Base-by-base conservation (phyloP, 805 yeast species). In the Myxozyma neotropica region DNA sequence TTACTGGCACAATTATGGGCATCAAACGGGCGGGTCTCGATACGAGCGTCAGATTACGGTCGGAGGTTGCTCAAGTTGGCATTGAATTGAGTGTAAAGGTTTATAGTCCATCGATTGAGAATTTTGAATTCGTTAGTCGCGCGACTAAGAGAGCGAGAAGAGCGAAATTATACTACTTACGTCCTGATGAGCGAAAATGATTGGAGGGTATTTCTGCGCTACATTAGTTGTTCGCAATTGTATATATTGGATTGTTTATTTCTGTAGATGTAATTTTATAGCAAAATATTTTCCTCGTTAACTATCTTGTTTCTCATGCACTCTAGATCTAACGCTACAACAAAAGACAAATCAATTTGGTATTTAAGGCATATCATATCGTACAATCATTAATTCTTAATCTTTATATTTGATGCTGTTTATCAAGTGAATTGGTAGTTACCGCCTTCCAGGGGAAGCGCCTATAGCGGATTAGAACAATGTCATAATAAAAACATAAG, bases 91-190 rank as follows among this genome's bases (percentile, higher is more conserved):
- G 93, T 63, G 83, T 91, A 49, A 92, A 93, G 29, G 75, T 93
- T 26, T 93, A 80, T 77, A 87, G 87, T 63, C 97, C 97, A 6
- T 78, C 83, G 55, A 80, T 94, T 57, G 82, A 84, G 63, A 83
- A 86, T 73, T 79, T 93, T 54, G 97, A 92, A 74, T 73, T 91
- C 40, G 74, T 93, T 63, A 81, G 88, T 74, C 86, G 86, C 74
- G 93, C 96, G 24, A 67, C 70, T 64, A 82, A 81, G 70, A 85
- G 89, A 74, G 83, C 87, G 78, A 79, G 81, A 63, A 84, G 96
- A 82, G 83, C 84, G 75, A 93, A 89, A 79, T 93, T 90, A 69
- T 92, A 87, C 80, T 94, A 89, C 75, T 87, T 94, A 71, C 87
- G 97, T 15, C 62, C 59, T 27, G 65, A 61, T 29, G 53, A 46